Base-by-base conservation (phyloP, 1,284 basidiomycete species). In the Fomitopsis betulina region DNA sequence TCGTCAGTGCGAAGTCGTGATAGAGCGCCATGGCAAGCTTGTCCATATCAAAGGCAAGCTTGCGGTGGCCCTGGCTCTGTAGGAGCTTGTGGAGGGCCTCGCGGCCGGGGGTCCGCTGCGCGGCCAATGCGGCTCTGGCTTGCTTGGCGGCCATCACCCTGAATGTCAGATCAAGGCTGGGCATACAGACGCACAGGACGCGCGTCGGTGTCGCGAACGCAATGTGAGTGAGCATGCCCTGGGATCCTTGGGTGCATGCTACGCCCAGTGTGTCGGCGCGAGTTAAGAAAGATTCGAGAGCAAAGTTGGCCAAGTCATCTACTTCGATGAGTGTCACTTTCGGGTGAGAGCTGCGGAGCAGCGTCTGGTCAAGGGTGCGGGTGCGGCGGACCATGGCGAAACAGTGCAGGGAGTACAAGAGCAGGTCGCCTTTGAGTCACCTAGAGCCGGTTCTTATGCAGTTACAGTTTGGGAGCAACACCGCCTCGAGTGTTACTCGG, bases 41-140 rank as follows among this genome's bases (percentile, higher is more conserved):
- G 54, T 80, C 79, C 72, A 80, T 75, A 53, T 70, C 68, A 42
- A 83, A 79, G 0, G 73, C 73, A 57, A 70, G 68, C 12, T 77
- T 68, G 15, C 55, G 53, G 32, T 52, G 55, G 3, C 43, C 50
- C 0, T 55, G 8, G 55, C 64, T 54, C 35, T 60, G 60, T 6
- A 69, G 51, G 7, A 70, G 12, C 13, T 60, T 19, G 27, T 56
- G 57, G 7, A 70, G 54, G 19, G 60, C 38, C 1, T 50, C 40
- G 21, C 58, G 55, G 19, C 45, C 47, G 15, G 15, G 19, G 6
- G 42, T 12, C 21, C 21, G 27, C 39, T n/a, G 38, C 30, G 10
- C 13, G n/a, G 47, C 27, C 27, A 30, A 4, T 17, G 6, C 37
- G 19, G 7, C 32, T 25, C 53, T n/a, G 35, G 35, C 35, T 23